Base-by-base conservation (phyloP, 306 rosid species). In the Cyamopsis tetragonoloba region DNA sequence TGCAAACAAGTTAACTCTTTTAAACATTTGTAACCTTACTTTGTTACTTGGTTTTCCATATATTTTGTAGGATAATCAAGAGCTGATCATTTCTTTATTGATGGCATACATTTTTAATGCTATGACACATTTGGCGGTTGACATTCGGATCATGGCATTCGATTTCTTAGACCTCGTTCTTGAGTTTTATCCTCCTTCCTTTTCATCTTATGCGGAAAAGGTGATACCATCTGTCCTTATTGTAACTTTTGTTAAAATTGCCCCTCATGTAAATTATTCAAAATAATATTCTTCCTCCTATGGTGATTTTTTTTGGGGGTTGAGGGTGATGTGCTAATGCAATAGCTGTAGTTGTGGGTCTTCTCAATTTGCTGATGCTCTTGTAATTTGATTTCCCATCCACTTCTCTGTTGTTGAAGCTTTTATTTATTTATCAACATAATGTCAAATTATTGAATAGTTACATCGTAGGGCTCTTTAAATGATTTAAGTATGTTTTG, bases 41-140 rank as follows among this genome's bases (percentile, higher is more conserved):
- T 17, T 65, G 54, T 76, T 68, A 61, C 66, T 18, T 59, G 38
- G 32, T 65, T 50, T 49, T 53, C 43, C 48, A 63, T 51, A 28
- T 42, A 13, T 20, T 51, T 62, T 75, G 71, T 79, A 89, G 98
- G 97, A 88, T 54, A 84, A 85, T 83, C 88, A 73, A 75, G 93
- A 82, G 80, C 76, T 86, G 79, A 72, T 86, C 37, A 38, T 79
- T 53, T 89, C 96, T 64, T 77, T 86, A 60, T 56, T 86, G 80
- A 89, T 86, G 96, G 74, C 87, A 23, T 88, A 86, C 84, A 82
- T 89, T 72, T 89, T 89, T 59, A 81, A 86, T 58, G 96, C 98
- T n/a, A 86, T 93, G 98, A 86, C 86, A 8, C 78, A 88, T 85
- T 83, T 86, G 62, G 77, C 86, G 26, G 71, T 84, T 75, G 91